Percentiles rank a stretch among this genome's conserved stretches.
Conservation (phyloP, 1,139 yeast species). For the Saccharomycopsis hybrid region DNA sequence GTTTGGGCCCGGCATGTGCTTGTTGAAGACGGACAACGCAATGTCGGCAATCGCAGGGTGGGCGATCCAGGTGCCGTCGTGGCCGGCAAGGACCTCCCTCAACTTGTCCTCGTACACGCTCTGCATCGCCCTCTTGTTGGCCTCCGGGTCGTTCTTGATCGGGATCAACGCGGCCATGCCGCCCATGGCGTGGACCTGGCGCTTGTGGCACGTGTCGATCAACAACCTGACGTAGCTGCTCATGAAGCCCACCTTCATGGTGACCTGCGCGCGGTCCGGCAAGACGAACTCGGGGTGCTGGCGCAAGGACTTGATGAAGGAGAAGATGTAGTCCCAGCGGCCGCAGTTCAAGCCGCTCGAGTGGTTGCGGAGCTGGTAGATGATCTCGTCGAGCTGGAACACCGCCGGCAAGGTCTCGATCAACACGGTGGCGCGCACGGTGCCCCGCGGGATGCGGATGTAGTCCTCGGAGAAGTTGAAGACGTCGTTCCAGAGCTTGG, state of each 20-base stretch:
- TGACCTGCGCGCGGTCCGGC: constrained; percentile 70
- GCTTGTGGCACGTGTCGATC: constrained; percentile 65
- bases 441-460: constrained; percentile 59
- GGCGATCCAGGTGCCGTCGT: constrained; percentile 82
- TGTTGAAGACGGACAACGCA: constrained; percentile 71
- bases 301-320: constrained; percentile 62
- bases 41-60: constrained; percentile 74
- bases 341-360: constrained; percentile 77
- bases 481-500: constrained; percentile 73
- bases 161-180: constrained; percentile 87
- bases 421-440: constrained; percentile 72
- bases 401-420: constrained; percentile 74
- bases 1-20: constrained; percentile 80
- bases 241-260: constrained; percentile 75
- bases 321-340: constrained; percentile 78
- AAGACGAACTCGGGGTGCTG: constrained; percentile 55
- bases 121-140: constrained; percentile 62
- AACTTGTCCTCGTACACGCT: constrained; percentile 67
- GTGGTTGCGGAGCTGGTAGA: constrained; percentile 68
- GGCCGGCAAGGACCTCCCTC: constrained; percentile 69
- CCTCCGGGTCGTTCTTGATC: constrained; percentile 58
- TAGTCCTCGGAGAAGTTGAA: constrained; percentile 66
- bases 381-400: constrained; percentile 77
- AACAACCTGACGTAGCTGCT: constrained; percentile 59
- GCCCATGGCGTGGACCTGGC: constrained; percentile 77